These are phyloP conservation scores for Bipolaris gigantea DNA, from an alignment of 2,329 filamentous ascomycete species.

Conservation along the genomic window DNA sequence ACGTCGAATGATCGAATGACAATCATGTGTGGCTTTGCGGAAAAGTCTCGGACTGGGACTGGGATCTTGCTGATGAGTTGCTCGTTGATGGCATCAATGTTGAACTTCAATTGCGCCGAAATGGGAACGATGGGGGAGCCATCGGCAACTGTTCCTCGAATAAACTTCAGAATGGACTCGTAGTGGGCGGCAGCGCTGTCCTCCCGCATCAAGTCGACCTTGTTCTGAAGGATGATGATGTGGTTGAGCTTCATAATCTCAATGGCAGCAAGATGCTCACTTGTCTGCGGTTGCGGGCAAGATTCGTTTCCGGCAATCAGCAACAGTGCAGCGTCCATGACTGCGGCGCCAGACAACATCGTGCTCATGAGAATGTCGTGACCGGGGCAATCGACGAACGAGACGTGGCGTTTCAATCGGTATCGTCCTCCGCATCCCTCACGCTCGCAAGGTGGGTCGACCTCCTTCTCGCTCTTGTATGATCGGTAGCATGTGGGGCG, in stretches of 20 bases:
- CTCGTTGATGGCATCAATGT: conserved; percentile 98
- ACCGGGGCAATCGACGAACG: conserved; percentile 97
- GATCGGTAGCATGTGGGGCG: conserved; percentile 93
- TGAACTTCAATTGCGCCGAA: conserved; percentile 97
- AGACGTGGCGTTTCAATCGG: conserved; percentile 67
- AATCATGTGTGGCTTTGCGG: conserved; percentile 94
- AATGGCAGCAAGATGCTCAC: conserved; percentile 96
- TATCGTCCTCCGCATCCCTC: conserved; percentile 89
- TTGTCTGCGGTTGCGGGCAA: conserved; percentile 97
- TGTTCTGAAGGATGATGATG: conserved; percentile 99
- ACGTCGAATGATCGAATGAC: conserved; percentile 99
- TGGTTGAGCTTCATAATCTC: conserved; percentile 99
- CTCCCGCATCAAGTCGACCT: conserved; percentile 97
- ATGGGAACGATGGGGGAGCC: conserved; percentile 96
- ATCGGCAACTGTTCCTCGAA: conserved; percentile 93
- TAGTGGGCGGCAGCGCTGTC: conserved; percentile 92
- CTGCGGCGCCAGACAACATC: conserved; percentile 98
- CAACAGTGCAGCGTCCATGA: conserved; percentile 98
- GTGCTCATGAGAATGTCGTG: conserved; percentile 99
- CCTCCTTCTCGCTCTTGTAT: conserved; percentile 98
- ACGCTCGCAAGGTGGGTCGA: conserved; percentile 93
- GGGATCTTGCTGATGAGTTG: conserved; percentile 94
- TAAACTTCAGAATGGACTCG: conserved; percentile 97
- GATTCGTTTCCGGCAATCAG: conserved; percentile 98
- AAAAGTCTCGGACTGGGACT: conserved; percentile 87